A percentile compares a stretch with the other conserved stretches of the same genome.
These are phyloP conservation scores for Tetrapisispora iriomotensis DNA, from an alignment of 805 yeast genomes.

Conservation along the genomic window DNA sequence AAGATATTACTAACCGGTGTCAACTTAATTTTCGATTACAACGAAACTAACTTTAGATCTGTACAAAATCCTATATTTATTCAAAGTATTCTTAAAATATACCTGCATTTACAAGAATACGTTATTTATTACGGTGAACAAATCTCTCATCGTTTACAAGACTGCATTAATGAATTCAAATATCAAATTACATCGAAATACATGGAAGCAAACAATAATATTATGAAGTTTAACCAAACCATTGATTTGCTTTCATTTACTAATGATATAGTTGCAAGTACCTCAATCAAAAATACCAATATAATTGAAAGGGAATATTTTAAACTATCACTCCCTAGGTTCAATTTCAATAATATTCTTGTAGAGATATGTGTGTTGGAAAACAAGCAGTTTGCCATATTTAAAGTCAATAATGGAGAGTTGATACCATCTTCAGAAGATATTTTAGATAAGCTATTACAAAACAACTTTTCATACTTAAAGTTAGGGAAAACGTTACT, in stretches of 20 bases:
- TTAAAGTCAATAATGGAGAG: constrained; percentile 17
- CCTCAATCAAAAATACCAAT: constrained; percentile 10
- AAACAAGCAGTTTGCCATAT: constrained; percentile 22
- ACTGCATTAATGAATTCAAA: not conserved
- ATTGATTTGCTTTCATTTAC: constrained; percentile 18
- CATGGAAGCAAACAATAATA: constrained; percentile 6
- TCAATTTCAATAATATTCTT: constrained; percentile 9
- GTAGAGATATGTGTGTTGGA: constrained; percentile 21
- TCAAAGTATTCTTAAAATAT: not conserved
- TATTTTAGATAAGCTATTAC: constrained; percentile 8
- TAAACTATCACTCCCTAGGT: constrained; percentile 12
- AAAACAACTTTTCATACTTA: constrained; percentile 8
- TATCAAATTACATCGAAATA: constrained; percentile 8
- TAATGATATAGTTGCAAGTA: constrained; percentile 11
- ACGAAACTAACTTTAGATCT: not conserved
- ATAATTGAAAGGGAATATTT: constrained; percentile 17
- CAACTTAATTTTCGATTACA: constrained; percentile 1
- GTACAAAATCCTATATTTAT: not conserved
- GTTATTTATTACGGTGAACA: not conserved
- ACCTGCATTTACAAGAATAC: not conserved
- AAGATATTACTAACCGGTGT: not conserved
- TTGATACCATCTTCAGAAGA: constrained; percentile 6
- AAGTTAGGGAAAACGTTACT: constrained; percentile 21
- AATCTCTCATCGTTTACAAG: not conserved
- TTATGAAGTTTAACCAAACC: constrained; percentile 16